Evolutionary conservation across 2,329 filamentous ascomycete genomes (phyloP).

Genomic region (Diplocarpon rosae): DNA sequence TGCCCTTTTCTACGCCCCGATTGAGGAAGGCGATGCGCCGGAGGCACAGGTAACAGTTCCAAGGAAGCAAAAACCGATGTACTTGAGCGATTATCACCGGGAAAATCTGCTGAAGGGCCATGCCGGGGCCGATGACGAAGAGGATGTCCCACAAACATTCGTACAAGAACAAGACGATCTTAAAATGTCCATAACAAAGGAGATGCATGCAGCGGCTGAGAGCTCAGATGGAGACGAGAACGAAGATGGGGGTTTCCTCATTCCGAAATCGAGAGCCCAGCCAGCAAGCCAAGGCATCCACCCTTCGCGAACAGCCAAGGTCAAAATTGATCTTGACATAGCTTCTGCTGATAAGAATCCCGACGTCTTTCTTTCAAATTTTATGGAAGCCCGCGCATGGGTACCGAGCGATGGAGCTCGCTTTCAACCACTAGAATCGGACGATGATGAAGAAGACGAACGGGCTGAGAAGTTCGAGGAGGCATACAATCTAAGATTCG

Average conservation of each 20-base stretch:
- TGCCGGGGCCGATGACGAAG: constrained; percentile 46
- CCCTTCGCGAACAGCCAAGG: constrained; percentile 40
- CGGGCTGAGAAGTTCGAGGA: constrained; percentile 80
- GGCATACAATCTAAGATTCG: constrained; percentile 92
- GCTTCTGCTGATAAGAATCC: constrained; percentile 76
- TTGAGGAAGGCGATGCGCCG: constrained; percentile 38
- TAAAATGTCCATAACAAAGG: constrained; percentile 65
- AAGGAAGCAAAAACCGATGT: constrained; percentile 75
- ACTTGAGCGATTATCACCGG: constrained; percentile 81
- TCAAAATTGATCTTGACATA: constrained; percentile 52
- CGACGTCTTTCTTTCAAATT: constrained; percentile 88
- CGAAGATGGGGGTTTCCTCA: constrained; percentile 55
- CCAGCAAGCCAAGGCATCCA: constrained; percentile 39
- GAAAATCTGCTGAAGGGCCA: constrained; percentile 73
- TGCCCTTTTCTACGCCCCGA: constrained; percentile 63
- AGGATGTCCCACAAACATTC: constrained; percentile 55
- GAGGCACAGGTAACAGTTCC: constrained; percentile 27
- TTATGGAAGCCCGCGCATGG: constrained; percentile 88
- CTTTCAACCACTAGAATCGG: constrained; percentile 81
- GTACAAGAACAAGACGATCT: constrained; percentile 78
- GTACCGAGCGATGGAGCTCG: constrained; percentile 53
- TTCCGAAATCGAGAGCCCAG: constrained; percentile 48
- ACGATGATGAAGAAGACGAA: constrained; percentile 62
- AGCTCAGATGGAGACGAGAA: constrained; percentile 40
- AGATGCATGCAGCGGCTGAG: constrained; percentile 58